Base-by-base conservation (phyloP, 768 basidiomycete genomes). In the Myochromella boudieri region DNA sequence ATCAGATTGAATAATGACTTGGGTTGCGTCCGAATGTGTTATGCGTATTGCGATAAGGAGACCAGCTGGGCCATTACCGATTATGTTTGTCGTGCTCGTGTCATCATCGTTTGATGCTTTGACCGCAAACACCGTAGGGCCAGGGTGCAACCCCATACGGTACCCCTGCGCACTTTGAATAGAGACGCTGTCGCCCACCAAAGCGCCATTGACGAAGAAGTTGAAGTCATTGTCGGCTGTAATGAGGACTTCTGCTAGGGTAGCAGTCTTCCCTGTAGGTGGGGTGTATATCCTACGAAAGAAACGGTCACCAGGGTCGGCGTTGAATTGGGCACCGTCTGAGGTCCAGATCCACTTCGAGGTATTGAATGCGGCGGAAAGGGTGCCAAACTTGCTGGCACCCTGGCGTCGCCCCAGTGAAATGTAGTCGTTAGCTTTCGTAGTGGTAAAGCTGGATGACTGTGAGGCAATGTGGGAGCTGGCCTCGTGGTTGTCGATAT, bases 141-240 rank as follows among this genome's bases (percentile, higher is more conserved):
- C 53, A 26, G 53, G 48, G 20, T 25, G 36, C 6, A 54, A 45
- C 11, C 33, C 49, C 46, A 54, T 44, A 17, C 20, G 32, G 17
- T 47, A 54, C 28, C 53, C 53, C 27, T 50, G 53, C 6, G 53
- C 53, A 3, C n/a, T 37, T 44, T 40, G 33, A 44, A 44, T 50
- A 4, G 48, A 43, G 11, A 45, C 45, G 8, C 48, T 41, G 8
- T 5, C n/a, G 3, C 53, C 53, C 3, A 38, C 53, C n/a, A 31
- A 21, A 3, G 45, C 44, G 4, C 49, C 53, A 25, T 54, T 54
- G 26, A 54, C 46, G 15, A 41, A 50, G 15, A 54, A 27, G 11
- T 45, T 29, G 38, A 29, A 54, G 17, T 32, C 37, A 28, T 54
- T 54, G 27, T 54, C 53, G 11, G 28, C 49, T 8, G 52, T 47